Evolutionary conservation across 208 protist species (phyloP).

Genomic region (Trypanosoma brucei): DNA sequence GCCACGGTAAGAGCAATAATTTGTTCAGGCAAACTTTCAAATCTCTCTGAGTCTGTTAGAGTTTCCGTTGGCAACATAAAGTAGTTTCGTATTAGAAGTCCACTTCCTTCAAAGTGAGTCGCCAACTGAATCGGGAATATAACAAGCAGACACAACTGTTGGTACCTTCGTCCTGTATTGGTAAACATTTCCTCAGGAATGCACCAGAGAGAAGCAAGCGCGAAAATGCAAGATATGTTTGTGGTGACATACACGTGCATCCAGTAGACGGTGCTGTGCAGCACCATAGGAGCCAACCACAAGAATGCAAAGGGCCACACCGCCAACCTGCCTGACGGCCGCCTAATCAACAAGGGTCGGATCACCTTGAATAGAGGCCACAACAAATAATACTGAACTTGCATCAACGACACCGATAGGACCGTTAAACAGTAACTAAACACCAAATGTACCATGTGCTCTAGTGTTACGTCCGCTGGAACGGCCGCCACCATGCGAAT

Average conservation of each 20-base stretch:
- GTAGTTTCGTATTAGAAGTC: constrained; percentile 55
- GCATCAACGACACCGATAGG: constrained; percentile 26
- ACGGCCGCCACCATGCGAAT: constrained; percentile 47
- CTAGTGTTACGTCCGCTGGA: constrained; percentile 35
- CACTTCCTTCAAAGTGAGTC: constrained; percentile 62
- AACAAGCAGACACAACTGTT: constrained; percentile 23
- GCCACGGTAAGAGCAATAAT: constrained; percentile 29
- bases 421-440: constrained; percentile 37
- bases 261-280: constrained; percentile 27
- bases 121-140: constrained; percentile 26
- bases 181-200: constrained; percentile 28
- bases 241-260: constrained; percentile 48
- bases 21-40: constrained; percentile 28
- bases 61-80: constrained; percentile 35
- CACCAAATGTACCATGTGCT: constrained; percentile 48
- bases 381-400: neutral
- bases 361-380: constrained; percentile 10
- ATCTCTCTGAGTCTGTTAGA: constrained; percentile 44
- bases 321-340: neutral
- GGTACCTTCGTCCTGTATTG: constrained; percentile 28
- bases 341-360: constrained; percentile 1
- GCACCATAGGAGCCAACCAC: constrained; percentile 40
- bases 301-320: constrained; percentile 22
- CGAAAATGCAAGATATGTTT: constrained; percentile 24
- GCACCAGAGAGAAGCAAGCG: constrained; percentile 29